Base-by-base conservation (phyloP, 23 red algal species). In the Gracilaria vermiculophylla region DNA sequence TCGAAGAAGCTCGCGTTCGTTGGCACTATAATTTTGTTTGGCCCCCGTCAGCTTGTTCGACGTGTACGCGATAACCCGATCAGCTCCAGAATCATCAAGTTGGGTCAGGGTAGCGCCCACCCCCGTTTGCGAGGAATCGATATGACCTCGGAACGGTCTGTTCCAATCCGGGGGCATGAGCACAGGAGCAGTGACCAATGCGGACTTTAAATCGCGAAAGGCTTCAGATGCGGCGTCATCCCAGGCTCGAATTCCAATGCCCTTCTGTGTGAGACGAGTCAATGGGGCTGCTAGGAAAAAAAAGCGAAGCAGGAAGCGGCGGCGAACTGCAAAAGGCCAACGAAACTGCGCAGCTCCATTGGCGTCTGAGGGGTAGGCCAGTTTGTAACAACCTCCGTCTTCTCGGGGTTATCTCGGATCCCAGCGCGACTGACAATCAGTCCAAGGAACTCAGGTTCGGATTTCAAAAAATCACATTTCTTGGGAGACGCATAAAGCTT, bases 241-340 rank as follows among this genome's bases (percentile, higher is more conserved):
- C 51, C 52, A 81, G 31, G 58, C 23, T 12, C 36, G 11, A 2
- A 81, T 58, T n/a, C 77, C 56, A 19, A 1, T 40, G 54, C 36
- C 20, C 19, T 81, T 81, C 77, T 81, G 58, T 31, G 77, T 81
- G 36, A 81, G 77, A 45, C 24, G 31, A 21, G 77, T 56, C 24
- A 81, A 23, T n/a, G 77, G 77, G 2, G 77, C 77, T 2, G 77
- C 77, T 21, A 37, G n/a, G 43, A 2, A 32, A 13, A 51, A 81
- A 52, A 81, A 81, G 50, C 61, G 14, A 24, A 6, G 47, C 21
- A 81, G 58, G 52, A 81, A 81, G 13, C 77, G 31, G 3, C 51
- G 2, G 56, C 58, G 61, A 43, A 81, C 36, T 81, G 51, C 33
- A 81, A 31, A 21, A 81, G 77, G 3, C 77, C 77, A 34, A 56